Percentiles rank a stretch among this genome's conserved stretches.
phyloP scores from a whole-genome alignment of 2,329 filamentous ascomycete genomes.

The Diaporthe longicolla region DNA sequence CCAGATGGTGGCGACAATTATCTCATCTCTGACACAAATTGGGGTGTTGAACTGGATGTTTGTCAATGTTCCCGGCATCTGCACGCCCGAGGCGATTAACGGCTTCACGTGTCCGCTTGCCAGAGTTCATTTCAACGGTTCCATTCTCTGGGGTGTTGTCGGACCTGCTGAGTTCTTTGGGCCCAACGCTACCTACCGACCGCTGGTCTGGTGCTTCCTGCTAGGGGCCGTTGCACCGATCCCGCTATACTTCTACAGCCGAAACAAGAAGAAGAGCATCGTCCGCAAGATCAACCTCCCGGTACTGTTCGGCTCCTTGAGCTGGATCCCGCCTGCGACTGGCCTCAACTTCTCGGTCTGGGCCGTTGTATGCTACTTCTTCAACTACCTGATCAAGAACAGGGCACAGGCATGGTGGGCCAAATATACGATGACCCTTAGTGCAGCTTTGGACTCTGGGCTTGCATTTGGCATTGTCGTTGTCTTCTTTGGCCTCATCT shows the following conservation, averaged over 20 bases:
- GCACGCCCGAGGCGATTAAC: constrained; percentile 84
- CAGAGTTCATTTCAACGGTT: constrained; percentile 90
- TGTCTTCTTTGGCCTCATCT: constrained; percentile 89
- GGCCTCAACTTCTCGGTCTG: constrained; percentile 91
- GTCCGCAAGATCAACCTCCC: constrained; percentile 85
- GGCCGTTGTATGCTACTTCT: constrained; percentile 87
- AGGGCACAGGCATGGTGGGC: constrained; percentile 85
- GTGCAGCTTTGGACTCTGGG: constrained; percentile 85
- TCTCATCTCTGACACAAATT: constrained; percentile 86
- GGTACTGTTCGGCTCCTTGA: constrained; percentile 84
- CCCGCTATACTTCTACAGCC: constrained; percentile 79
- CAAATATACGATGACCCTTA: constrained; percentile 92
- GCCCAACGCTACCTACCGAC: constrained; percentile 78
- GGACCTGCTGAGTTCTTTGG: constrained; percentile 89
- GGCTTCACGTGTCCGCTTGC: constrained; percentile 91
- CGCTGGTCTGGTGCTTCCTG: constrained; percentile 85
- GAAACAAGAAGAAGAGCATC: constrained; percentile 71
- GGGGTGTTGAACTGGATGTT: constrained; percentile 94
- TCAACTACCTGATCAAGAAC: constrained; percentile 82
- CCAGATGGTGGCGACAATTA: constrained; percentile 80
- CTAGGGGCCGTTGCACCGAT: constrained; percentile 82
- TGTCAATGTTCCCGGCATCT: constrained; percentile 80
- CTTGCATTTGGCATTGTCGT: constrained; percentile 86
- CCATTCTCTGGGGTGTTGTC: constrained; percentile 90
- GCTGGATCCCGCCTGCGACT: constrained; percentile 89